These are phyloP conservation scores for Aspergillus ochraceoroseus DNA, from an alignment of 2,329 filamentous ascomycete species.

Conservation along the genomic window DNA sequence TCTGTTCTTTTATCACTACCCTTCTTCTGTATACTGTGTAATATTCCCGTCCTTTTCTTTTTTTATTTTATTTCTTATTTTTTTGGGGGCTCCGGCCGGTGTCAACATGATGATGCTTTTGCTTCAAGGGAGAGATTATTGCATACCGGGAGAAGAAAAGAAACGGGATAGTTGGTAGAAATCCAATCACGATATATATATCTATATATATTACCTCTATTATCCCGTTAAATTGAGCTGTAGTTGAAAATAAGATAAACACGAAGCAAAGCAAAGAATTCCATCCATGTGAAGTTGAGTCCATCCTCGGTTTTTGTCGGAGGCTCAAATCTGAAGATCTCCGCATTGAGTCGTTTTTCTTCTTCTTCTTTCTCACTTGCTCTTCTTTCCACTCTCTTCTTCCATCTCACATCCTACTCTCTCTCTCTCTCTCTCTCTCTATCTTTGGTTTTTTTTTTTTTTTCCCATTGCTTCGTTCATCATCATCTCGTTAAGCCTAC, in stretches of 20 bases:
- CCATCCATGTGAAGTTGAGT: slow-evolving; percentile 8
- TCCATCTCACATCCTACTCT: not conserved
- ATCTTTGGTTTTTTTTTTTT: not conserved
- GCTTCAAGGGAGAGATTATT: slow-evolving; percentile 5
- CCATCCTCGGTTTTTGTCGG: slow-evolving; percentile 13
- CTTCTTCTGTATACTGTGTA: slow-evolving; percentile 18
- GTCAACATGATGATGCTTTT: not conserved
- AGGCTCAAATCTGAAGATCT: slow-evolving; percentile 6
- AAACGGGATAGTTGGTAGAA: not conserved
- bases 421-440: not conserved
- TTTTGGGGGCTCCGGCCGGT: slow-evolving; percentile 1
- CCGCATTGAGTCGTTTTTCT: slow-evolving; percentile 6
- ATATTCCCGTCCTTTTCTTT: slow-evolving; percentile 12
- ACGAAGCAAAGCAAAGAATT: too few species aligned
- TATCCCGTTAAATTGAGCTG: too few species aligned
- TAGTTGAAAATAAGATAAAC: too few species aligned
- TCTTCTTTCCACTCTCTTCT: not conserved
- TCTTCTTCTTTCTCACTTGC: not conserved
- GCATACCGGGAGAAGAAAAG: slow-evolving; percentile 5
- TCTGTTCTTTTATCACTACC: slow-evolving; percentile 14
- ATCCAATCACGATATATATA: not conserved
- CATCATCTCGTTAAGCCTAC: too few species aligned
- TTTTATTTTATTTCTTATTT: not conserved
- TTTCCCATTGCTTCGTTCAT: not conserved
- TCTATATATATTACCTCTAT: not conserved